Evolutionary conservation across 176 grass and related monocot genomes (phyloP).

Genomic region (Panicum miliaceum): DNA sequence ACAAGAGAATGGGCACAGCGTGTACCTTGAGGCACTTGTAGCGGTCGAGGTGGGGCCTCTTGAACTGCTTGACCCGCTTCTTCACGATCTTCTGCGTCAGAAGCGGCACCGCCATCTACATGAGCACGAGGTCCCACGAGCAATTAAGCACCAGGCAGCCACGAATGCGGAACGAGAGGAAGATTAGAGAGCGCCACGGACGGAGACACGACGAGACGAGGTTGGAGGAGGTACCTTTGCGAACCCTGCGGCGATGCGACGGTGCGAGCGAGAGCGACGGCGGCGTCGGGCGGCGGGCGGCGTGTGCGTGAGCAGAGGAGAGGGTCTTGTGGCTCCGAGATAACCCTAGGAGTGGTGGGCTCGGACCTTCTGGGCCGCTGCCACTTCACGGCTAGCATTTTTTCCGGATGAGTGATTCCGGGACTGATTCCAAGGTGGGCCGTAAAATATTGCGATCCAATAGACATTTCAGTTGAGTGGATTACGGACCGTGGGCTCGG

Average conservation of each 20-base stretch:
- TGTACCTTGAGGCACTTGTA: slow-evolving; percentile 80
- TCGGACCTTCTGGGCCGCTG: neutral
- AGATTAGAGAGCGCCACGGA: neutral
- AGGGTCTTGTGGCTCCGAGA: slow-evolving; percentile 2
- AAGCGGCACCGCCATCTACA: slow-evolving; percentile 71
- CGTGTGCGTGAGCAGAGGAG: neutral
- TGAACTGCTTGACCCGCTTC: slow-evolving; percentile 85
- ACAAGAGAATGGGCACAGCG: neutral
- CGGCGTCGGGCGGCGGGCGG: no score
- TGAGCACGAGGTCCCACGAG: neutral
- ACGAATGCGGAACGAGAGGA: neutral
- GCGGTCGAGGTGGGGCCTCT: slow-evolving; percentile 77
- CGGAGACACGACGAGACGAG: neutral
- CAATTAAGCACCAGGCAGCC: neutral
- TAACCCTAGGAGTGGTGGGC: slow-evolving; percentile 18
- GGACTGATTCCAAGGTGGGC: neutral
- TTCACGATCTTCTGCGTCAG: slow-evolving; percentile 80
- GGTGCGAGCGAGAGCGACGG: neutral
- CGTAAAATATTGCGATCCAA: no score
- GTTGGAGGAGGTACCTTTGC: neutral
- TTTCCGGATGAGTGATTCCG: no score
- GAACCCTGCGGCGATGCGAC: slow-evolving; percentile 6
- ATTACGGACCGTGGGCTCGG: no score
- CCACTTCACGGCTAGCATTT: neutral
- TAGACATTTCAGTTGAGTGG: no score